Conservation (phyloP, 176 grass and related monocot species). For the Eragrostis nindensis region DNA sequence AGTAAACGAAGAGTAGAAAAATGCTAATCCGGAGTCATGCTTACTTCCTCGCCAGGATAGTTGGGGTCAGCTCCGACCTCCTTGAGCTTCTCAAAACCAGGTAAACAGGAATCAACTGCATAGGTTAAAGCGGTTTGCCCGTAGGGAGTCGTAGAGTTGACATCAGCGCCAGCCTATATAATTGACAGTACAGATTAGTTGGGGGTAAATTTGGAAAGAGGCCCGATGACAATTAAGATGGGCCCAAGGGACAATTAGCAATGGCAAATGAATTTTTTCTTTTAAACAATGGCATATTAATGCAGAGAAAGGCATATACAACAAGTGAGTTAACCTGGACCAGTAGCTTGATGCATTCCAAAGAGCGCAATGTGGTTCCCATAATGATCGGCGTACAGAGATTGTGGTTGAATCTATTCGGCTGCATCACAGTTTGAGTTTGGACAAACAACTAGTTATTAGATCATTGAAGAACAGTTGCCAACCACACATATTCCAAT, state of each 20-base stretch:
- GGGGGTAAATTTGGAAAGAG: background rate
- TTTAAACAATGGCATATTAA: background rate
- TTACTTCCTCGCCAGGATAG: constrained; percentile 30
- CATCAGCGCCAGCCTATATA: constrained; percentile 54
- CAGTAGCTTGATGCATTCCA: constrained; percentile 44
- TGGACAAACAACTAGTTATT: background rate
- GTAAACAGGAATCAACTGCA: constrained; percentile 28
- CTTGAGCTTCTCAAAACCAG: constrained; percentile 29
- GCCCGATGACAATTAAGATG: background rate
- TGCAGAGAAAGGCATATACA: background rate
- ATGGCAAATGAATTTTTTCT: background rate
- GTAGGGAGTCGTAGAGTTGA: constrained; percentile 16
- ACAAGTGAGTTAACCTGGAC: constrained; percentile 33
- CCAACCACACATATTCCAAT: background rate
- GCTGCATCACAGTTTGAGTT: constrained; percentile 30
- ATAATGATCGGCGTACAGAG: constrained; percentile 37
- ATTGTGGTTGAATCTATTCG: constrained; percentile 29
- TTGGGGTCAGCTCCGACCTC: constrained; percentile 48
- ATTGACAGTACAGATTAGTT: background rate
- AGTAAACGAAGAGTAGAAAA: background rate
- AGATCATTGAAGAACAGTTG: background rate
- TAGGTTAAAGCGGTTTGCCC: background rate
- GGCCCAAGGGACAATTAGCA: background rate
- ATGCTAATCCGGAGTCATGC: background rate
- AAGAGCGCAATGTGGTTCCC: constrained; percentile 19